A percentile compares a stretch with the other conserved stretches of the same genome.
phyloP scores from a whole-genome alignment of 306 rosid species.

The Ormosia semicastrata region DNA sequence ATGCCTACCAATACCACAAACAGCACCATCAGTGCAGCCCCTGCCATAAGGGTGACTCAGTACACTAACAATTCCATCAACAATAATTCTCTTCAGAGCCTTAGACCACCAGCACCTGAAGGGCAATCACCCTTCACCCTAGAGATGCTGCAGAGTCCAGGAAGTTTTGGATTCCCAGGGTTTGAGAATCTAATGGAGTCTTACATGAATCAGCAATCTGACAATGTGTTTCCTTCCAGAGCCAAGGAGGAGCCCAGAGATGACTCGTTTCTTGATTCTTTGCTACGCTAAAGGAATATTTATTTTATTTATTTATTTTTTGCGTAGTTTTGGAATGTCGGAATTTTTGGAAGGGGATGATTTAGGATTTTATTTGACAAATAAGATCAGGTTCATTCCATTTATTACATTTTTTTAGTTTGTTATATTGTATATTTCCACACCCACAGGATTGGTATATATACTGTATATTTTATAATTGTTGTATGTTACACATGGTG shows the following conservation, averaged over 20 bases:
- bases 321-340: background rate
- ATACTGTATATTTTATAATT: slow-evolving; percentile 33
- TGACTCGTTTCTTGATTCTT: slow-evolving; percentile 68
- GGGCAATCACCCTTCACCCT: slow-evolving; percentile 45
- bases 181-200: slow-evolving; percentile 49
- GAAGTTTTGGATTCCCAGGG: slow-evolving; percentile 47
- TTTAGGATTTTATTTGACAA: background rate
- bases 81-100: slow-evolving; percentile 33
- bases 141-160: slow-evolving; percentile 54
- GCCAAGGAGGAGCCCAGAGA: slow-evolving; percentile 86
- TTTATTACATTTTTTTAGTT: slow-evolving; percentile 42
- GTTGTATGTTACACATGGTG: slow-evolving; percentile 23
- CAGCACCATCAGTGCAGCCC: slow-evolving; percentile 11
- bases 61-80: slow-evolving; percentile 25
- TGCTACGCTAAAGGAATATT: slow-evolving; percentile 48
- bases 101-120: slow-evolving; percentile 35
- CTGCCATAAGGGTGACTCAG: slow-evolving; percentile 37
- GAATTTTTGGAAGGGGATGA: background rate
- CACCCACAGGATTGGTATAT: slow-evolving; percentile 15
- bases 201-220: slow-evolving; percentile 54
- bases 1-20: slow-evolving; percentile 34
- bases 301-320: background rate
- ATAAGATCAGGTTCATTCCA: slow-evolving; percentile 40
- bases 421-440: slow-evolving; percentile 32
- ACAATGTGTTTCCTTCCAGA: slow-evolving; percentile 42